Conservation (phyloP, 2,329 filamentous ascomycete species). For the Simplicillium aogashimaense region DNA sequence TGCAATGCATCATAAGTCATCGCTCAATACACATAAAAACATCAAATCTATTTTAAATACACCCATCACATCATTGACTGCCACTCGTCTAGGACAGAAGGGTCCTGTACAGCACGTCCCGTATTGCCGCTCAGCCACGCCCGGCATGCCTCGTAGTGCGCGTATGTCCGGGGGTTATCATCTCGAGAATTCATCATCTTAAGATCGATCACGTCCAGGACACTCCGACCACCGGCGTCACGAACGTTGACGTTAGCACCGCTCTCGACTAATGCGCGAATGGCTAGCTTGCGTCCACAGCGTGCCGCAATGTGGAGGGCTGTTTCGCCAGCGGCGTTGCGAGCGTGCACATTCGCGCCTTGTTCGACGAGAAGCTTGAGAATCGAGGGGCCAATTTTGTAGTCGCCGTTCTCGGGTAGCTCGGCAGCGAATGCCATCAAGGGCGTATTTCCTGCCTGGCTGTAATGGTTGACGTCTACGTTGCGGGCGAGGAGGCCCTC, state of each 20-base stretch:
- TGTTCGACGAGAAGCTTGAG: slow-evolving; percentile 29
- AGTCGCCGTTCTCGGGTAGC: slow-evolving; percentile 39
- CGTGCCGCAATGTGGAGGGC: slow-evolving; percentile 43
- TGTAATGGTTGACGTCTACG: slow-evolving; percentile 43
- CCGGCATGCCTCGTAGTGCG: slow-evolving; percentile 34
- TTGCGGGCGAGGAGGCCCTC: slow-evolving; percentile 21
- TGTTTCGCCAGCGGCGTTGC: slow-evolving; percentile 45
- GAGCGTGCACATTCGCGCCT: slow-evolving; percentile 36
- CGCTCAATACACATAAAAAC: too few relatives aligned
- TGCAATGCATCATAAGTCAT: too few relatives aligned
- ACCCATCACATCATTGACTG: too few relatives aligned
- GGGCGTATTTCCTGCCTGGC: slow-evolving; percentile 39
- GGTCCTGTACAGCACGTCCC: slow-evolving; percentile 24
- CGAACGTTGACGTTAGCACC: slow-evolving; percentile 38
- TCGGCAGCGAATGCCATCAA: slow-evolving; percentile 45
- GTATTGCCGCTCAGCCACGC: slow-evolving; percentile 31
- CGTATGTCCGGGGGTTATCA: slow-evolving; percentile 19
- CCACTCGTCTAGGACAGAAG: slow-evolving; percentile 32
- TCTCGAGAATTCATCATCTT: slow-evolving; percentile 22
- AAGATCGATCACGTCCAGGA: slow-evolving; percentile 35
- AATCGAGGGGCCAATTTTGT: slow-evolving; percentile 34
- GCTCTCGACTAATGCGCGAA: slow-evolving; percentile 32
- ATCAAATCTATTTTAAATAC: too few relatives aligned
- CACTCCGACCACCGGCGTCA: slow-evolving; percentile 31
- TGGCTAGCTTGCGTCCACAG: slow-evolving; percentile 40